Conservation (phyloP, 106 monocot species). For the Dendrobium huoshanense region DNA sequence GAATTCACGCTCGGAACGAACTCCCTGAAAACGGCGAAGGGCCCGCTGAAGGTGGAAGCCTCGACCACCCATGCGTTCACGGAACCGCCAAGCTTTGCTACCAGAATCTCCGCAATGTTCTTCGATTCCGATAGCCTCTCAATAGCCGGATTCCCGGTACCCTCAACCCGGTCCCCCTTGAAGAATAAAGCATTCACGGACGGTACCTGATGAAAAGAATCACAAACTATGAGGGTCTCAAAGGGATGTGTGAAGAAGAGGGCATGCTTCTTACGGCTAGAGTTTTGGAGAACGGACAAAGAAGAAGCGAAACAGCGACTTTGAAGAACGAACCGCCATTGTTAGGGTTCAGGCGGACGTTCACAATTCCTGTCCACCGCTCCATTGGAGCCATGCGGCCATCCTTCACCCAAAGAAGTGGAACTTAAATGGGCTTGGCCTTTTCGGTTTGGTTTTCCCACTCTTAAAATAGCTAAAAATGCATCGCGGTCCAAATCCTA, state of each 20-base stretch:
- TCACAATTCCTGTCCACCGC: constrained; percentile 63
- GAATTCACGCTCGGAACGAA: constrained; percentile 60
- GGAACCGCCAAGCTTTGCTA: constrained; percentile 45
- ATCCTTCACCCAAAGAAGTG: too few relatives aligned
- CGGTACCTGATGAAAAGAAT: constrained; percentile 35
- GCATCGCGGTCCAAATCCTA: too few relatives aligned
- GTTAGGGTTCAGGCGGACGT: constrained; percentile 20
- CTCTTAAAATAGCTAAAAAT: too few relatives aligned
- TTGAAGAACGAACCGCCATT: constrained; percentile 18
- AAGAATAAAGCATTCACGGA: constrained; percentile 79
- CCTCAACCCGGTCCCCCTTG: constrained; percentile 70
- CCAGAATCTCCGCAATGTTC: constrained; percentile 44
- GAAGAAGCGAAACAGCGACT: constrained; percentile 59
- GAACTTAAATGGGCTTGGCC: too few relatives aligned
- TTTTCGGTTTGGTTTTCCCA: too few relatives aligned
- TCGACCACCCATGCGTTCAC: constrained; percentile 73
- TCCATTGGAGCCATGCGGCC: constrained; percentile 17
- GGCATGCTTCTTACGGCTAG: constrained; percentile 37
- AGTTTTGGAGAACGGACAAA: constrained; percentile 49
- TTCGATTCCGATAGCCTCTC: constrained; percentile 70
- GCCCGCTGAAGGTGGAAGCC: constrained; percentile 58
- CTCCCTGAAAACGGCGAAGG: constrained; percentile 77
- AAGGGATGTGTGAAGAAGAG: background rate
- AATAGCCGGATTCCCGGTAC: constrained; percentile 50
- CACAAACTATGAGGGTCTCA: background rate